Base-by-base conservation (phyloP, 768 basidiomycete species). In the Lentinula edodes region DNA sequence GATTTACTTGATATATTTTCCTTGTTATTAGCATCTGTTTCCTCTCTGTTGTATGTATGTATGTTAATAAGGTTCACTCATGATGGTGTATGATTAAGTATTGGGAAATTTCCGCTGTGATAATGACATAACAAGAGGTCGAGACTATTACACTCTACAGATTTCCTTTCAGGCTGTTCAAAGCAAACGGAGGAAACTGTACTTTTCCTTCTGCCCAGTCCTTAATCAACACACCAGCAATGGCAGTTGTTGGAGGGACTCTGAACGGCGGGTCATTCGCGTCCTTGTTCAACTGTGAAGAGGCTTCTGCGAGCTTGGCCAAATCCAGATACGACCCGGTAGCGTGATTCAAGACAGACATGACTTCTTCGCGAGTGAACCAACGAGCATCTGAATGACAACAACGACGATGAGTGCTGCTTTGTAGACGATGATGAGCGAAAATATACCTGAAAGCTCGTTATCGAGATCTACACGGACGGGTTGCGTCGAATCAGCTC, bases 391-490 rank as follows among this genome's bases (percentile, higher is more conserved):
- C 95, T 95, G 68, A 38, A 42, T 3, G 15, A n/a, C 3, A 28
- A 28, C 1, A 28, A 28, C 6, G 53, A 59, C n/a, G 16, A 42
- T 41, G 42, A 41, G 50, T 51, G 45, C 41, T 54, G 45, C n/a
- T 52, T 32, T 15, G 50, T 18, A 13, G 16, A 39, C 52, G 35
- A 48, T 15, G 39, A 34, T 3, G 57, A 28, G 48, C 12, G 16
- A 41, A 39, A 13, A 73, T 83, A 54, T 63, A 90, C 94, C 93
- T 68, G 88, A 87, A n/a, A 99, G 83, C 75, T 99, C 96, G 66
- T 96, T 96, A 70, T 98, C 96, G 2, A 99, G 82, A 70, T 98
- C 95, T 7, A 80, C 76, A 15, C 93, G 84, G 61, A 98, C 89
- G 6, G 84, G 82, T 68, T 93, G 79, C 4, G 82, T 78, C 1